phyloP scores from a whole-genome alignment of 148 eudicot species.

The Drosera capensis region DNA sequence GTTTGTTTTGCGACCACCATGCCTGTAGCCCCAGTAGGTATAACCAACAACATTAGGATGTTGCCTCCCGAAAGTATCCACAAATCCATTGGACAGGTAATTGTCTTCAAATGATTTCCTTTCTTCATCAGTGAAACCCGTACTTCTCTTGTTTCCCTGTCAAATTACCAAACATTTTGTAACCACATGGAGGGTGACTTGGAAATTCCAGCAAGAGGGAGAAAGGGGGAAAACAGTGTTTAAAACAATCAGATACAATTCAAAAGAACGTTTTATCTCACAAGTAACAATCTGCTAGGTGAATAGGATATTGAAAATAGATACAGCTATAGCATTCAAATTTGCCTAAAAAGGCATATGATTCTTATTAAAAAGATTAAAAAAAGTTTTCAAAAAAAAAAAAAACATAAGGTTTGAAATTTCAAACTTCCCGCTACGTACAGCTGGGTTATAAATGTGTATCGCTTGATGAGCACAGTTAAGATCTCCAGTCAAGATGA shows the following conservation, averaged over 20 bases:
- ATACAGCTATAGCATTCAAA: background rate
- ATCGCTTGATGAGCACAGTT: conserved; percentile 98
- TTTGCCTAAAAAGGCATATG: background rate
- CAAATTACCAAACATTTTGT: background rate
- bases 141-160: conserved; percentile 91
- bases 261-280: no score
- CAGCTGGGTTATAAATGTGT: conserved; percentile 88
- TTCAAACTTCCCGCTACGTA: conserved; percentile 18
- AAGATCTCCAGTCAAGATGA: conserved; percentile 82
- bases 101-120: conserved; percentile 67
- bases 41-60: conserved; percentile 85
- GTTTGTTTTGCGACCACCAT: conserved; percentile 78
- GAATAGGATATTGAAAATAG: no score
- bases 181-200: background rate
- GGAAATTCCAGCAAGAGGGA: background rate
- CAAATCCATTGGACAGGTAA: conserved; percentile 63
- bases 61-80: conserved; percentile 81
- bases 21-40: conserved; percentile 94
- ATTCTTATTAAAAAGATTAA: background rate
- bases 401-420: background rate
- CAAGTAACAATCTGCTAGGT: no score
- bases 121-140: conserved; percentile 92
- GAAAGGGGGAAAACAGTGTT: no score
- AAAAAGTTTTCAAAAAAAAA: no score
- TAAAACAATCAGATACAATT: no score